phyloP scores from a whole-genome alignment of 257 asterid genomes.

The Salvia rosmarinus region DNA sequence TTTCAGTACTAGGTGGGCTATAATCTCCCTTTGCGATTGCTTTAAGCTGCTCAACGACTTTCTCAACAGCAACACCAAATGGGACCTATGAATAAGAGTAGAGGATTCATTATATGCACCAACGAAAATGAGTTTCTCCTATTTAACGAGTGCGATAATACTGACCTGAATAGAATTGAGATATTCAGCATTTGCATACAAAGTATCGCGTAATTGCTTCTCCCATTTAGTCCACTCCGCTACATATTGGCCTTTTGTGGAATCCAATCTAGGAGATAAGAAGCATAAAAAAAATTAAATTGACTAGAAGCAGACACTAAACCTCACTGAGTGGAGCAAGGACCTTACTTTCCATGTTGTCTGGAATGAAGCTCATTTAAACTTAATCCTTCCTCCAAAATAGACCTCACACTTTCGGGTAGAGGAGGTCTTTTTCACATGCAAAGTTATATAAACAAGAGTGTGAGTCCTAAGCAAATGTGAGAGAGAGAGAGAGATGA shows the following conservation, averaged over 20 bases:
- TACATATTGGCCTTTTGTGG: constrained; percentile 78
- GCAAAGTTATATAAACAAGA: constrained; percentile 38
- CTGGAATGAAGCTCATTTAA: constrained; percentile 70
- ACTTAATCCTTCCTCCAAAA: constrained; percentile 80
- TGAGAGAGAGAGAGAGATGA: constrained; percentile 12
- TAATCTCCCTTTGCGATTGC: constrained; percentile 81
- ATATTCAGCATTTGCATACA: constrained; percentile 65
- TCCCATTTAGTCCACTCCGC: constrained; percentile 92
- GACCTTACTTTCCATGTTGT: constrained; percentile 69
- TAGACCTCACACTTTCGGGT: constrained; percentile 69
- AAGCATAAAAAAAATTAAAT: constrained; percentile 21
- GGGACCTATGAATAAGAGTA: constrained; percentile 63
- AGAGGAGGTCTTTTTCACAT: constrained; percentile 69
- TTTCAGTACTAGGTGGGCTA: constrained; percentile 62
- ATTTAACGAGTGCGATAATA: constrained; percentile 5
- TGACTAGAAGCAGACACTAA: constrained; percentile 3
- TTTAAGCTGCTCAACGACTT: constrained; percentile 70
- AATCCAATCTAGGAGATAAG: constrained; percentile 62
- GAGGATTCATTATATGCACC: neutral
- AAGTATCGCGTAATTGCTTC: constrained; percentile 63
- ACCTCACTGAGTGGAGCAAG: constrained; percentile 13
- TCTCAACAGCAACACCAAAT: constrained; percentile 61
- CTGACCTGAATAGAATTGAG: constrained; percentile 86
- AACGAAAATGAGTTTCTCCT: constrained; percentile 6
- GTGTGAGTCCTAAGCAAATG: constrained; percentile 31